Evolutionary conservation across 495 filamentous ascomycete genomes (phyloP).

Genomic region (Chaetomium tenue): DNA sequence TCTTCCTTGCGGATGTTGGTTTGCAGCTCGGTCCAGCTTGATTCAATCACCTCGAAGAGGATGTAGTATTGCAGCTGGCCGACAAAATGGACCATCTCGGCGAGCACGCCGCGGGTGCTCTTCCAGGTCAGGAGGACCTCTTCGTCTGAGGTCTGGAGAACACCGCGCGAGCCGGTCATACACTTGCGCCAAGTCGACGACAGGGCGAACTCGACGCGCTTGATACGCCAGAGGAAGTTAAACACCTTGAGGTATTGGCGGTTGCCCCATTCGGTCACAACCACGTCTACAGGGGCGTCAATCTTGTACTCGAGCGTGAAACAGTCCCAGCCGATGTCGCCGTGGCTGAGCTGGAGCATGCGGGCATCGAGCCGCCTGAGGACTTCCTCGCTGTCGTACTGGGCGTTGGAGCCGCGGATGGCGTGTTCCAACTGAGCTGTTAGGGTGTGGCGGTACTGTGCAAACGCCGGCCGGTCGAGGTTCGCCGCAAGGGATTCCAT

Average conservation of each 20-base stretch:
- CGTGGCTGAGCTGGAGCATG: conserved; percentile 91
- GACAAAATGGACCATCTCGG: conserved; percentile 98
- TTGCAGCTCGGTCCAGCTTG: conserved; percentile 85
- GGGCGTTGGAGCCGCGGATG: conserved; percentile 93
- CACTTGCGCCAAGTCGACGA: conserved; percentile 88
- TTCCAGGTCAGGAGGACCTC: conserved; percentile 85
- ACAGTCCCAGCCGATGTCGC: conserved; percentile 98
- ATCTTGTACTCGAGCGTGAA: conserved; percentile 99
- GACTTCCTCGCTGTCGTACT: conserved; percentile 92
- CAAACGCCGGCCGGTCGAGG: conserved; percentile 90
- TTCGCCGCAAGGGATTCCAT: conserved; percentile 95
- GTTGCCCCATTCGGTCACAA: conserved; percentile 91
- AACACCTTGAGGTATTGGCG: conserved; percentile 98
- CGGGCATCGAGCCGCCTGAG: conserved; percentile 89
- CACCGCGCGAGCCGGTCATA: conserved; percentile 92
- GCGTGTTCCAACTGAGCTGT: conserved; percentile 98
- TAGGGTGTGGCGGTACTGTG: conserved; percentile 90
- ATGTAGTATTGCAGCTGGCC: conserved; percentile 98
- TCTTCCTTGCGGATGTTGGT: conserved; percentile 73
- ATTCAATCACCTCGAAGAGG: conserved; percentile 96
- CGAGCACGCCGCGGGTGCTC: conserved; percentile 75
- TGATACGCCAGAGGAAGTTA: conserved; percentile 99
- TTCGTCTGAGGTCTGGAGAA: conserved; percentile 77
- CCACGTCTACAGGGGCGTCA: conserved; percentile 93
- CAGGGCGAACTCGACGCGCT: conserved; percentile 93